Conservation (phyloP, 2,329 filamentous ascomycete species). For the Paecilomyces variotii region DNA sequence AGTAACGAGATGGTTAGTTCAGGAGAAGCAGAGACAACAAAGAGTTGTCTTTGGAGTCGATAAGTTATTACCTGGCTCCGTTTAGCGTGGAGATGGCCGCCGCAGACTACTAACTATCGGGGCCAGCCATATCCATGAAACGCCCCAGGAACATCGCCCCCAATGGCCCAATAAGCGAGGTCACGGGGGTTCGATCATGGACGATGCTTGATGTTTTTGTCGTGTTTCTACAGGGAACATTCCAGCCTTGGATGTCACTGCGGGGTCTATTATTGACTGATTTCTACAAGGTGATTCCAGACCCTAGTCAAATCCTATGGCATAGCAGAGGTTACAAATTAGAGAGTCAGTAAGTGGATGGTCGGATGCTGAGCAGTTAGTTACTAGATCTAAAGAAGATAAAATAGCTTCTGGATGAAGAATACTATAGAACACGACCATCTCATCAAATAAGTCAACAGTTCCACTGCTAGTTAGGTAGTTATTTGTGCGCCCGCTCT, state of each 20-base stretch:
- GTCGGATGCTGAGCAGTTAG: too few relatives aligned
- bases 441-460: too few relatives aligned
- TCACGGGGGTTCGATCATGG: constrained; percentile 1
- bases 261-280: background rate
- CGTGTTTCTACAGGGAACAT: background rate
- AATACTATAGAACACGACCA: too few relatives aligned
- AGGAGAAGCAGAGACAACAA: constrained; percentile 1
- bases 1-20: background rate
- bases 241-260: background rate
- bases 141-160: background rate
- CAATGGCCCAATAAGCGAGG: constrained; percentile 2
- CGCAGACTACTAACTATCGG: background rate
- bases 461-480: too few relatives aligned
- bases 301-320: too few relatives aligned
- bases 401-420: too few relatives aligned
- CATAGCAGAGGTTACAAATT: background rate
- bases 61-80: background rate
- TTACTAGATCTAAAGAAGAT: too few relatives aligned
- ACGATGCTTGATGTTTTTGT: background rate
- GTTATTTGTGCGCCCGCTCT: too few relatives aligned
- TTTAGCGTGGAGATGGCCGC: background rate
- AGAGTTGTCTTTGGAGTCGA: background rate
- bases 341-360: background rate
- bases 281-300: background rate
- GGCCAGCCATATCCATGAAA: background rate